Base-by-base conservation (phyloP, 2,329 filamentous ascomycete species). In the Exophiala sp. region DNA sequence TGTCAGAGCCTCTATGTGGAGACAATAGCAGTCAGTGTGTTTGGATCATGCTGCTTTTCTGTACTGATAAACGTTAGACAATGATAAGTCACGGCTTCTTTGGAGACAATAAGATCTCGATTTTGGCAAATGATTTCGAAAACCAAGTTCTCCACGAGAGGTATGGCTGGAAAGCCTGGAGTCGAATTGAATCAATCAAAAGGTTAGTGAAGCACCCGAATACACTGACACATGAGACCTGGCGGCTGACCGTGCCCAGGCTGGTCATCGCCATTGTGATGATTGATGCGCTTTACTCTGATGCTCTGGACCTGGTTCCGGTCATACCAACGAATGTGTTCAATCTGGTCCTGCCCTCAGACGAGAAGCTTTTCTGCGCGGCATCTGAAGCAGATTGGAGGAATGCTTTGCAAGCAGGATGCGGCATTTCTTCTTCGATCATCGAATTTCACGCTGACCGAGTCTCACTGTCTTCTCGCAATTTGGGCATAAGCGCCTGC, bases 61-160 rank as follows among this genome's bases (percentile, higher is more conserved):
- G 3, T 14, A 8, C 41, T 43, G 21, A 43, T 10, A n/a, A 9
- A 10, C 20, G n/a, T 11, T 24, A 43, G 41, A 32, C 41, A 43
- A 43, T 43, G 41, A 43, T 43, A 11, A 43, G 18, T 24, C 20
- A 43, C n/a, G 41, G 41, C 41, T 43, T 43, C 32, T 43, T 43
- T n/a, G 41, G 41, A 9, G 41, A 43, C n/a, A 24, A 43, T 12
- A 43, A 24, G 8, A 24, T 43, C 21, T 24, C 21, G 14, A 32
- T 43, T 11, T 8, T 29, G 41, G 41, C 21, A n/a, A 43, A 43
- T 8, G 41, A 43, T 9, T 9, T 43, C 5, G 20, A 20, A 3
- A 24, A 43, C 10, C 20, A 32, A 2, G n/a, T 43, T 12, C 41
- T 43, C 3, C 18, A 9, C 9, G 41, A 43, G 11, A 7, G 14